Conservation (phyloP, 2,329 filamentous ascomycete species). For the Lachnellula cervina region DNA sequence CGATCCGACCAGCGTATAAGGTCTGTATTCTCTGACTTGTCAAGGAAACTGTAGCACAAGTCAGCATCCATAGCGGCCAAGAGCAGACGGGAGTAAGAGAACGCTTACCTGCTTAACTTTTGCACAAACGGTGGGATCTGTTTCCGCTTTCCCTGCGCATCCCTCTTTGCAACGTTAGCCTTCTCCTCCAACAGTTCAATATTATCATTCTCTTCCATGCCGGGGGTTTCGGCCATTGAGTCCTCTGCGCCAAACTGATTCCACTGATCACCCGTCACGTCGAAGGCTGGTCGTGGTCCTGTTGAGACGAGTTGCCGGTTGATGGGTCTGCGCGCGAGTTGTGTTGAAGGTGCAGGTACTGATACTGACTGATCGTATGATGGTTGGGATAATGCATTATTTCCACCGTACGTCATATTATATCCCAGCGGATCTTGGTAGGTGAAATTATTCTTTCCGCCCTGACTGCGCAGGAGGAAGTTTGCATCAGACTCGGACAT, state of each 20-base stretch:
- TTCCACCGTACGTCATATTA: slow-evolving; percentile 24
- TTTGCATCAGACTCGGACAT: slow-evolving; percentile 43
- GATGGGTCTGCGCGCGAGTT: slow-evolving; percentile 30
- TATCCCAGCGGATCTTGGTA: slow-evolving; percentile 32
- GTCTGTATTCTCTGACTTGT: slow-evolving; percentile 88
- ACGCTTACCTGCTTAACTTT: slow-evolving; percentile 84
- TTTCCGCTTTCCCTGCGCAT: slow-evolving; percentile 85
- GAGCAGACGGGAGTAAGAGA: slow-evolving; percentile 7
- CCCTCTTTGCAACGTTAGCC: slow-evolving; percentile 76
- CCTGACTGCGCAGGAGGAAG: slow-evolving; percentile 48
- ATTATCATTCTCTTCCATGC: slow-evolving; percentile 57
- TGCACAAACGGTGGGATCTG: slow-evolving; percentile 97
- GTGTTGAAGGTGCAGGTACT: slow-evolving; percentile 22
- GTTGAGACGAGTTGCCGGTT: slow-evolving; percentile 30
- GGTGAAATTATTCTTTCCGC: slow-evolving; percentile 30
- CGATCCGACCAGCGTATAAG: slow-evolving; percentile 96
- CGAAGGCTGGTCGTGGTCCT: slow-evolving; percentile 22
- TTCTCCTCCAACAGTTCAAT: slow-evolving; percentile 75
- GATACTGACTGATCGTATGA: slow-evolving; percentile 22
- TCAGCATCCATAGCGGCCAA: slow-evolving; percentile 15
- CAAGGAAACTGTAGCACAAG: slow-evolving; percentile 66
- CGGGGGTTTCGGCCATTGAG: slow-evolving; percentile 33
- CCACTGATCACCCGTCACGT: slow-evolving; percentile 34
- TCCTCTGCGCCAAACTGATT: slow-evolving; percentile 36
- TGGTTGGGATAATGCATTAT: slow-evolving; percentile 19